phyloP scores from a whole-genome alignment of 306 rosid species.

The Gynostemma pentaphyllum region DNA sequence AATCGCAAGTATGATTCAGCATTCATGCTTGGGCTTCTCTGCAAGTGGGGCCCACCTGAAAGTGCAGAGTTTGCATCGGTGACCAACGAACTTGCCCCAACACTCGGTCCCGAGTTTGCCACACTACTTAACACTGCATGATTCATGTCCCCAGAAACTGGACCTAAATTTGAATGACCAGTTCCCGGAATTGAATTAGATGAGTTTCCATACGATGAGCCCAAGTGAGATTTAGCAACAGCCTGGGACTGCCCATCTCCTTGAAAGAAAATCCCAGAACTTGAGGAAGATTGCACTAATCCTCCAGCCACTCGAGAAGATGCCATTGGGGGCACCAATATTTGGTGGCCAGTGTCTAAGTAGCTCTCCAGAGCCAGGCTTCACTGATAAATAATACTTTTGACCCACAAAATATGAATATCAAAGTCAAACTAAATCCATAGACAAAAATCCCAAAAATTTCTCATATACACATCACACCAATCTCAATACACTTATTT shows the following conservation, averaged over 20 bases:
- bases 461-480: constrained; percentile 3
- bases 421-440: constrained; percentile 9
- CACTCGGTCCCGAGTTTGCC: constrained; percentile 83
- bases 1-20: constrained; percentile 69
- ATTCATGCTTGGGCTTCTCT: constrained; percentile 92
- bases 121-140: constrained; percentile 64
- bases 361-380: constrained; percentile 76
- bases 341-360: constrained; percentile 53
- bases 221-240: constrained; percentile 72
- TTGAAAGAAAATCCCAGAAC: constrained; percentile 97
- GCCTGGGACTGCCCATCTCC: constrained; percentile 81
- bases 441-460: constrained; percentile 1
- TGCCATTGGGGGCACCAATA: constrained; percentile 69
- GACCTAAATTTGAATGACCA: constrained; percentile 64
- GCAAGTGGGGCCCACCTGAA: constrained; percentile 76
- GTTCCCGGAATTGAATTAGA: constrained; percentile 66
- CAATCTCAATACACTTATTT: neutral
- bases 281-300: constrained; percentile 76
- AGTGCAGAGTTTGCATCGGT: constrained; percentile 97
- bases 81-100: constrained; percentile 93
- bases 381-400: constrained; percentile 16
- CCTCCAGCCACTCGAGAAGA: constrained; percentile 94
- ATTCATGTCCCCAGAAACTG: constrained; percentile 72
- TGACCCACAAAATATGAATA: constrained; percentile 20
- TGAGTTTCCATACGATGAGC: constrained; percentile 72